Evolutionary conservation across 2,329 filamentous ascomycete genomes (phyloP), one percentile per base, ranked within the genome.

Genomic region (Exophiala spinifera): DNA sequence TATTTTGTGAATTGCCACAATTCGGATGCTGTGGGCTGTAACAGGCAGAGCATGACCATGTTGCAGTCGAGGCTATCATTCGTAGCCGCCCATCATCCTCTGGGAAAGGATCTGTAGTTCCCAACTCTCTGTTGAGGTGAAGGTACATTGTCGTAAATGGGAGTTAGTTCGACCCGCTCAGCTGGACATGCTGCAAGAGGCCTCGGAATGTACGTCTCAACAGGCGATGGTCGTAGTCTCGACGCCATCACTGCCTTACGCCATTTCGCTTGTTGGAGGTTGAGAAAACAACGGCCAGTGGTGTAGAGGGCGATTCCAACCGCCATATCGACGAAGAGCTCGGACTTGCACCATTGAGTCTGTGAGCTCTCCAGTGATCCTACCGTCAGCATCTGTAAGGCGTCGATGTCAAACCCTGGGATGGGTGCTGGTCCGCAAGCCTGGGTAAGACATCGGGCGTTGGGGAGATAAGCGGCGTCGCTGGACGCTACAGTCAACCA

Each of bases 401-500:
- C 8, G 33, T 10, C 33, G 33, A 4, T 10, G 14, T 15, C 11
- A 15, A 36, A 36, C 13, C 3, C 33, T 14, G n/a, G n/a, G n/a
- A 4, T 13, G 33, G 13, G 4, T 36, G 10, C 3, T 10, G 10
- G 14, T 14, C 4, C 33, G 4, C 3, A 14, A 14, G 33, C 33
- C 11, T 13, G 33, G 33, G n/a, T 15, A 36, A 14, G 33, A 5
- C 11, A 3, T 39, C 36, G 7, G 17, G 17, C 4, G 3, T 14
- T 11, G 14, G 36, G 17, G 14, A 19, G 4, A n/a, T 39, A 13
- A 39, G 36, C 11, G 17, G 11, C 7, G 11, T 15, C 36, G 17
- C 17, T 5, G 10, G 4, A 39, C 17, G 15, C 5, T 19, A 39
- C 36, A 6, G 3, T 50, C 59, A 54, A 25, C 53, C 59, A 44